These are phyloP conservation scores for Gleditsia sinensis DNA, from an alignment of 306 rosid genomes.

Conservation along the genomic window DNA sequence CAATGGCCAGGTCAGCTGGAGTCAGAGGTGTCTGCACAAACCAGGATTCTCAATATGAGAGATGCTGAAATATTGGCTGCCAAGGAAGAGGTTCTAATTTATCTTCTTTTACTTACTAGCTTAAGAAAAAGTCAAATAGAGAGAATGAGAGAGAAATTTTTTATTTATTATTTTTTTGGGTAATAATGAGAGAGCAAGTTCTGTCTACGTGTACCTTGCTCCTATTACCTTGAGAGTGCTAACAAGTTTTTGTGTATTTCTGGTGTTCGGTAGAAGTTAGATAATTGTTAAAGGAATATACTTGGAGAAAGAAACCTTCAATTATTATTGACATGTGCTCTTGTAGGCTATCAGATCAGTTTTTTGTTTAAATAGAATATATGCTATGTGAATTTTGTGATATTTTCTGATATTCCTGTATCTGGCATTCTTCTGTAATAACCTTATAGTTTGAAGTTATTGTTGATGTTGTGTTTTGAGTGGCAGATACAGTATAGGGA, in stretches of 20 bases:
- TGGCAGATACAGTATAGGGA: constrained; percentile 3
- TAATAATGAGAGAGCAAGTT: no score
- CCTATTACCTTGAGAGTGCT: constrained; percentile 2
- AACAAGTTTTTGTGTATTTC: constrained; percentile 15
- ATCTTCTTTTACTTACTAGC: constrained; percentile 22
- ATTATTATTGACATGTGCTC: not conserved
- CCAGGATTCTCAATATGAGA: constrained; percentile 57
- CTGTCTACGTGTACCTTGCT: no score
- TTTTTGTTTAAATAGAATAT: no score
- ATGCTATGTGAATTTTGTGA: no score
- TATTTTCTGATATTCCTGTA: no score
- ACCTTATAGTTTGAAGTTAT: no score
- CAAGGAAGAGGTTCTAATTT: constrained; percentile 70
- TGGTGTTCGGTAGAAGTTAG: constrained; percentile 21
- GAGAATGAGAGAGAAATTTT: no score
- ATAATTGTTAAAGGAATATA: constrained; percentile 10
- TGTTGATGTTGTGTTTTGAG: no score
- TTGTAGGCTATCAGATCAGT: no score
- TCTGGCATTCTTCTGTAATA: no score
- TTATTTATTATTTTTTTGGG: no score
- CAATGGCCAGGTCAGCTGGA: constrained; percentile 89
- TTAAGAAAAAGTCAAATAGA: no score
- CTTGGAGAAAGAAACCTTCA: not conserved
- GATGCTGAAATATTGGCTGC: constrained; percentile 70
- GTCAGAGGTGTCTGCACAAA: constrained; percentile 72